Evolutionary conservation across 179 eudicot species (phyloP).

Genomic region (Camellia oleifera): DNA sequence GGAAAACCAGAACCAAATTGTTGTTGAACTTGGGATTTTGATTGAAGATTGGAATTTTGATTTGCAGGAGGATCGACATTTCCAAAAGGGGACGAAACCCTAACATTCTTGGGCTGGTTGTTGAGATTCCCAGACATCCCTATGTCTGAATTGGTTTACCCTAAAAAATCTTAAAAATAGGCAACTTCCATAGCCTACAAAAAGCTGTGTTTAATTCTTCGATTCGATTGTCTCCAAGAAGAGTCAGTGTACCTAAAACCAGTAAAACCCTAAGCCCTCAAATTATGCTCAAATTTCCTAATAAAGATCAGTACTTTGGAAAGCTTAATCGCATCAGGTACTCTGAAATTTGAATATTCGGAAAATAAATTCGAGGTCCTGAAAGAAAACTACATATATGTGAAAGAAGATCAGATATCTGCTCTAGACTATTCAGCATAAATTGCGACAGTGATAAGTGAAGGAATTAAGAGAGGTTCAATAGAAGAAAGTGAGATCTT

Average conservation of each 20-base stretch:
- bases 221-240: neutral
- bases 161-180: constrained; percentile 8
- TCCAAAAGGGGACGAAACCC: constrained; percentile 56
- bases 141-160: neutral
- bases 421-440: no score
- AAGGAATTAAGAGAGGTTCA: neutral
- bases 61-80: constrained; percentile 53
- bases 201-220: neutral
- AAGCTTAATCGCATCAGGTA: neutral
- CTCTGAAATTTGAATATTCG: neutral
- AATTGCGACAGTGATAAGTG: neutral
- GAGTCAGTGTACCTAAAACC: neutral
- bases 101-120: constrained; percentile 46
- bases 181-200: neutral
- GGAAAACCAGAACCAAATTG: constrained; percentile 48
- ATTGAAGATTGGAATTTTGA: constrained; percentile 31
- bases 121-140: constrained; percentile 41
- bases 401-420: neutral
- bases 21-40: constrained; percentile 46
- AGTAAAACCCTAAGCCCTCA: constrained; percentile 9
- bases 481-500: neutral
- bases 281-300: constrained; percentile 1
- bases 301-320: neutral
- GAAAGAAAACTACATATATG: neutral
- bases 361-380: neutral